Evolutionary conservation across 768 basidiomycete genomes (phyloP).

Genomic region (Termitomyces sp.): DNA sequence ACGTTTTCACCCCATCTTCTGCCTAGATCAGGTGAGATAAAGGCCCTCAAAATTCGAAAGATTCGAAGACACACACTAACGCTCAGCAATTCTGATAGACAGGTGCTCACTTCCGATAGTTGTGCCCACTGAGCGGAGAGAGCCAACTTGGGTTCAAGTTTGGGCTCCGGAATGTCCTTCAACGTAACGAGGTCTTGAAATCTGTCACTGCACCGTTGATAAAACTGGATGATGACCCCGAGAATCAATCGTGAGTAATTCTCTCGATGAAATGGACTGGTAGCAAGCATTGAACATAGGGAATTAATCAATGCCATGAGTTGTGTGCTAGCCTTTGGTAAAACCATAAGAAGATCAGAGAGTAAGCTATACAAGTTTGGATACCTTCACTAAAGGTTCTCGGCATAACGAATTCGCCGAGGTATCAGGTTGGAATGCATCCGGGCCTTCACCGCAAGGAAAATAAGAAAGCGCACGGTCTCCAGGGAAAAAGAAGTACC

Average conservation of each 20-base stretch:
- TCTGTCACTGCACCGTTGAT: slow-evolving; percentile 86
- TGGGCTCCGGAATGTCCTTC: slow-evolving; percentile 24
- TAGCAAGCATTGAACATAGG: slow-evolving; percentile 84
- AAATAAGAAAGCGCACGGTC: background rate
- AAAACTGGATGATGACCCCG: slow-evolving; percentile 92
- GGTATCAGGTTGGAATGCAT: slow-evolving; percentile 84
- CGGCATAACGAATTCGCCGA: slow-evolving; percentile 56
- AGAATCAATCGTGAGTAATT: slow-evolving; percentile 93
- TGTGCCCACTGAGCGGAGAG: slow-evolving; percentile 83
- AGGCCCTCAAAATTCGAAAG: background rate
- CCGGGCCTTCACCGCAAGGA: slow-evolving; percentile 48
- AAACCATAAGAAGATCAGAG: background rate
- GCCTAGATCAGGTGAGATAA: slow-evolving; percentile 25
- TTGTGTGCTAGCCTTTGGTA: slow-evolving; percentile 66
- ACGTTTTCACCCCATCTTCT: slow-evolving; percentile 33
- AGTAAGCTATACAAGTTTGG: background rate
- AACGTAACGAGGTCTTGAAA: slow-evolving; percentile 70
- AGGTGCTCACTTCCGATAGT: slow-evolving; percentile 68
- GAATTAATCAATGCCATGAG: slow-evolving; percentile 89
- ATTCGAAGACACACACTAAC: slow-evolving; percentile 35
- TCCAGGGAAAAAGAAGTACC: slow-evolving; percentile 33
- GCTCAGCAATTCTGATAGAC: slow-evolving; percentile 60
- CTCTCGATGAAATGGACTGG: slow-evolving; percentile 92
- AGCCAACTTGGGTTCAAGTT: slow-evolving; percentile 43
- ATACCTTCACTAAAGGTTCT: slow-evolving; percentile 80